These are phyloP conservation scores for Isatis tinctoria DNA, from an alignment of 345 rosid species.

Conservation along the genomic window DNA sequence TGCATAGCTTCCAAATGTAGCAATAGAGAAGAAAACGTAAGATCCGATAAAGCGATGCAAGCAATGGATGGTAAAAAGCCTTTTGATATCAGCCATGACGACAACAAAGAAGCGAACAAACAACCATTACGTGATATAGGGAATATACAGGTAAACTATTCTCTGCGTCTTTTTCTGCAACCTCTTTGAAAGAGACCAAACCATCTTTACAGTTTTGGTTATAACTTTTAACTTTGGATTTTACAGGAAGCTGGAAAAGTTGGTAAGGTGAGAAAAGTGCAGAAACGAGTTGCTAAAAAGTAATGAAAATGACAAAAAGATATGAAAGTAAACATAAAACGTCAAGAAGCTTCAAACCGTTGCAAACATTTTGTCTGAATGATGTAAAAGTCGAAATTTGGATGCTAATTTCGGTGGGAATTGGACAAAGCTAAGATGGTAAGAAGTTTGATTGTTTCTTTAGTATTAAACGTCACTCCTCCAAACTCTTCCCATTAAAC, in stretches of 20 bases:
- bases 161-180: background rate
- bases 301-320: background rate
- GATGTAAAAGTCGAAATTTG: background rate
- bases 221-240: background rate
- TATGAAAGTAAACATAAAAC: background rate
- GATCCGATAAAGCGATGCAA: background rate
- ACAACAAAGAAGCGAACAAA: conserved; percentile 38
- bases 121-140: conserved; percentile 65
- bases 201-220: background rate
- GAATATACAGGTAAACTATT: conserved; percentile 47
- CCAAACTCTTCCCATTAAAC: too few relatives aligned
- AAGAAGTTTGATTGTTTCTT: too few relatives aligned
- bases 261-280: conserved; percentile 9
- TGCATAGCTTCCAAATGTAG: conserved; percentile 62
- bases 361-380: background rate
- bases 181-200: background rate
- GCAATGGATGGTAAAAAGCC: conserved; percentile 26
- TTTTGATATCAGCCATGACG: conserved; percentile 30
- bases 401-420: too few relatives aligned
- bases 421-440: too few relatives aligned
- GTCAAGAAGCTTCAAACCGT: background rate
- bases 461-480: too few relatives aligned
- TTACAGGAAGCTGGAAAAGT: conserved; percentile 20
- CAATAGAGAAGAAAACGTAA: conserved; percentile 42
- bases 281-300: conserved; percentile 17